Conservation (phyloP, 2,329 filamentous ascomycete species). For the Curvularia eragrostidis region DNA sequence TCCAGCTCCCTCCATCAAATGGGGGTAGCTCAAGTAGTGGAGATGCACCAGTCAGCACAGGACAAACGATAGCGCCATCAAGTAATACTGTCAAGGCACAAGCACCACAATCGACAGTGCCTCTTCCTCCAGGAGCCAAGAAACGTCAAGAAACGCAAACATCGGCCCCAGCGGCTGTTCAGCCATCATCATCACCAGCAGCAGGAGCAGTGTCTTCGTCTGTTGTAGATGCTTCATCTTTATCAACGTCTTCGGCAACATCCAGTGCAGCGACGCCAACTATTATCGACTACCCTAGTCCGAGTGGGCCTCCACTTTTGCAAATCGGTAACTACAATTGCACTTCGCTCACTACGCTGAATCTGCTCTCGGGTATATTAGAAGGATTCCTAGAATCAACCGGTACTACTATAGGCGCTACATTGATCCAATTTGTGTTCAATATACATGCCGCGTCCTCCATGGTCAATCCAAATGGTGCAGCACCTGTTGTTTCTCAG, state of each 20-base stretch:
- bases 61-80: slow-evolving; percentile 22
- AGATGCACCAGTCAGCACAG: slow-evolving; percentile 18
- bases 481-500: slow-evolving; percentile 52
- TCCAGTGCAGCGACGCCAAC: slow-evolving; percentile 23
- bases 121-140: slow-evolving; percentile 8
- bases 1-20: slow-evolving; percentile 53
- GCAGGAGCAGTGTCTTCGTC: slow-evolving; percentile 4
- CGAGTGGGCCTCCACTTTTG: slow-evolving; percentile 45
- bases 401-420: slow-evolving; percentile 62
- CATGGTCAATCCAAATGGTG: slow-evolving; percentile 47
- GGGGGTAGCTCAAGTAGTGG: slow-evolving; percentile 7
- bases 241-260: slow-evolving; percentile 13
- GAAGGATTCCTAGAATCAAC: slow-evolving; percentile 62
- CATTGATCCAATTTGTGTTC: slow-evolving; percentile 61
- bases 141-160: slow-evolving; percentile 23
- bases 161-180: slow-evolving; percentile 2
- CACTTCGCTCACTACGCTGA: slow-evolving; percentile 59
- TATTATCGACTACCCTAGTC: slow-evolving; percentile 26
- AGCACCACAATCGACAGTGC: slow-evolving; percentile 24
- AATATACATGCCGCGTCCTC: slow-evolving; percentile 65
- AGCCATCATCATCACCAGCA: slow-evolving; percentile 8
- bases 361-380: slow-evolving; percentile 58
- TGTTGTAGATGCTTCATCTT: neutral
- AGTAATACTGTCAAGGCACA: slow-evolving; percentile 26
- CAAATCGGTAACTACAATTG: slow-evolving; percentile 62